Conservation (phyloP, 1,284 basidiomycete genomes). For the Apiotrichum domesticum region DNA sequence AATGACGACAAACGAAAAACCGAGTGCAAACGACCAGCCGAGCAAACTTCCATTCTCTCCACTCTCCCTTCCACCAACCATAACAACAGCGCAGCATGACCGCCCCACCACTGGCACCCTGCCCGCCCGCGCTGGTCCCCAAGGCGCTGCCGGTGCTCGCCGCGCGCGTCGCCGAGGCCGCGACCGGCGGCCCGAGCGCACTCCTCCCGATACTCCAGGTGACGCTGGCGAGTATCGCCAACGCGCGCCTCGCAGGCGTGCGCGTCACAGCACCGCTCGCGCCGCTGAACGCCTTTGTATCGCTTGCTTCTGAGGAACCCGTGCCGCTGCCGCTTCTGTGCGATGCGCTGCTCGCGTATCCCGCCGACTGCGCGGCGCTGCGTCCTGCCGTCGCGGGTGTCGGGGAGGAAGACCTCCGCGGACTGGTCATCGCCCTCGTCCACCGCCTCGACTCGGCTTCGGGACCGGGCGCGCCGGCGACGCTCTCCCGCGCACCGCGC, state of each 20-base stretch:
- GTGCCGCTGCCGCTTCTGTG: neutral
- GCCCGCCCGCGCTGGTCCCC: slow-evolving; percentile 4
- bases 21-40: too few relatives aligned
- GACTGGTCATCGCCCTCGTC: neutral
- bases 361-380: slow-evolving; percentile 6
- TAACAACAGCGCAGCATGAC: neutral
- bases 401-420: neutral
- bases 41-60: neutral
- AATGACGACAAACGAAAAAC: too few relatives aligned
- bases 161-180: slow-evolving; percentile 1
- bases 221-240: slow-evolving; percentile 9
- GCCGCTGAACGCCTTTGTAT: slow-evolving; percentile 11
- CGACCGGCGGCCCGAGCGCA: neutral
- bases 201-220: slow-evolving; percentile 2
- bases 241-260: slow-evolving; percentile 3
- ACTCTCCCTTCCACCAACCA: neutral
- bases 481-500: neutral
- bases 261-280: neutral
- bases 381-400: slow-evolving; percentile 1
- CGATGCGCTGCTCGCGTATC: slow-evolving; percentile 19
- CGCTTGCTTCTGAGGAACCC: neutral
- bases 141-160: slow-evolving; percentile 8
- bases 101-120: neutral
- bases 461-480: neutral
- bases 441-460: neutral